Conservation (phyloP, 345 rosid genomes). For the Iberis pinnata region DNA sequence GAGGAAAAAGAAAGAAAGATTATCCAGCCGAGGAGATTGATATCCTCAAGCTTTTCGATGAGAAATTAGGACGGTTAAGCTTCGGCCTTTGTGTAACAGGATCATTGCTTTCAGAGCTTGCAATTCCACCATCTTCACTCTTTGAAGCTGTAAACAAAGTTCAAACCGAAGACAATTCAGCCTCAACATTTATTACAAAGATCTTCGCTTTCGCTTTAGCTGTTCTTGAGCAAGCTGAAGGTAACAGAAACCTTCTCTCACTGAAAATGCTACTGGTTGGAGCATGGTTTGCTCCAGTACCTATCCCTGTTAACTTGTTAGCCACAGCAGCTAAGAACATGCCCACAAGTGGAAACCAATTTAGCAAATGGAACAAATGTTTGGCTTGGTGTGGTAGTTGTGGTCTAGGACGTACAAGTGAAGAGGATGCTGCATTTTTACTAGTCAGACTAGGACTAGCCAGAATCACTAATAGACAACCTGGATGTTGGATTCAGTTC, state of each 20-base stretch:
- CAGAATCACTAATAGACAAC: conserved; percentile 45
- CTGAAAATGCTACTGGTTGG: conserved; percentile 74
- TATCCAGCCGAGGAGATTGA: conserved; percentile 55
- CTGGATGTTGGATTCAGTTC: conserved; percentile 74
- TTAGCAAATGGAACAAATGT: conserved; percentile 58
- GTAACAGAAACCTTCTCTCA: conserved; percentile 56
- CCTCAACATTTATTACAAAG: conserved; percentile 59
- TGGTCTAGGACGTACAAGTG: conserved; percentile 59
- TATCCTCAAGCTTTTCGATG: conserved; percentile 54
- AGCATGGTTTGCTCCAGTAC: conserved; percentile 85
- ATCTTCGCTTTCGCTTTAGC: conserved; percentile 48
- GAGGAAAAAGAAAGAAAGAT: conserved; percentile 65
- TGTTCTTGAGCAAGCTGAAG: conserved; percentile 58
- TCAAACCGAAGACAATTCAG: conserved; percentile 52
- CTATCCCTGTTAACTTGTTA: conserved; percentile 50
- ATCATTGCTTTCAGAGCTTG: conserved; percentile 66
- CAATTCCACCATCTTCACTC: conserved; percentile 60
- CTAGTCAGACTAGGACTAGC: conserved; percentile 73
- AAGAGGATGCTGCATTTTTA: conserved; percentile 67
- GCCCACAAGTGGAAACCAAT: conserved; percentile 47
- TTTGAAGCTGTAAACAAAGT: conserved; percentile 67
- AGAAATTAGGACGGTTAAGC: conserved; percentile 64
- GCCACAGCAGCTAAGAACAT: conserved; percentile 58
- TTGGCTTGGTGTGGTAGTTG: conserved; percentile 59
- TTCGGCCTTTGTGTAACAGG: conserved; percentile 72